Evolutionary conservation across 1,139 yeast species (phyloP).

Genomic region (Suhomyces taliae): DNA sequence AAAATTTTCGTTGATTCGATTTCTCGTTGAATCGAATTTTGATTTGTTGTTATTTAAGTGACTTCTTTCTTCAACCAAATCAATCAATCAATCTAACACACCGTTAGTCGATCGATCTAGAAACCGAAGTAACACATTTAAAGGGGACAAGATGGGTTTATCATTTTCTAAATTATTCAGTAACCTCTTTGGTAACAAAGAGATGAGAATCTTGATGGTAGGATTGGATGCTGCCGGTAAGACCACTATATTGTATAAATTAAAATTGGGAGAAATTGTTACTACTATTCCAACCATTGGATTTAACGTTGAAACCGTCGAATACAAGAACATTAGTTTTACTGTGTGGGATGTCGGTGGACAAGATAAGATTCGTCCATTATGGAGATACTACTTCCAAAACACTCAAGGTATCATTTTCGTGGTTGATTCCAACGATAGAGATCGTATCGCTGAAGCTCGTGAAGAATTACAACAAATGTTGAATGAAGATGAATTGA

Average conservation of each 20-base stretch:
- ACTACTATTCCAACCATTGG: constrained; percentile 94
- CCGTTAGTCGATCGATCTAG: constrained; percentile 6
- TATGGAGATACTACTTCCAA: constrained; percentile 95
- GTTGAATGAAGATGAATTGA: constrained; percentile 91
- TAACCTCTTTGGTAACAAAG: constrained; percentile 80
- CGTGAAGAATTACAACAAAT: constrained; percentile 92
- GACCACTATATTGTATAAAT: constrained; percentile 85
- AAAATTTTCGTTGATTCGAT: constrained; percentile 11
- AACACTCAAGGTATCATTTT: constrained; percentile 93
- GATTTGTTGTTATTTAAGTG: constrained; percentile 14
- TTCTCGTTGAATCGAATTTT: constrained; percentile 11
- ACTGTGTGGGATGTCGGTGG: constrained; percentile 99
- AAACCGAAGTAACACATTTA: constrained; percentile 4
- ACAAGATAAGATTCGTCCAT: constrained; percentile 92
- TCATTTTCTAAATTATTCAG: constrained; percentile 83
- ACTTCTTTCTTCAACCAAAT: constrained; percentile 11
- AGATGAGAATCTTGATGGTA: constrained; percentile 92
- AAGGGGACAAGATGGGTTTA: constrained; percentile 63
- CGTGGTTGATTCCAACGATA: constrained; percentile 90
- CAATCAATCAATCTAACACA: constrained; percentile 10
- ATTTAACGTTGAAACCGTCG: constrained; percentile 92
- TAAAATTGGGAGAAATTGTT: constrained; percentile 89
- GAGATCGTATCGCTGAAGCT: constrained; percentile 91
- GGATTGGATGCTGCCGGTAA: constrained; percentile 94
- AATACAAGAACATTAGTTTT: constrained; percentile 90